Percentiles rank a stretch among this genome's conserved stretches.
These are phyloP conservation scores for Artomyces pyxidatus DNA, from an alignment of 768 basidiomycete species.

Conservation along the genomic window DNA sequence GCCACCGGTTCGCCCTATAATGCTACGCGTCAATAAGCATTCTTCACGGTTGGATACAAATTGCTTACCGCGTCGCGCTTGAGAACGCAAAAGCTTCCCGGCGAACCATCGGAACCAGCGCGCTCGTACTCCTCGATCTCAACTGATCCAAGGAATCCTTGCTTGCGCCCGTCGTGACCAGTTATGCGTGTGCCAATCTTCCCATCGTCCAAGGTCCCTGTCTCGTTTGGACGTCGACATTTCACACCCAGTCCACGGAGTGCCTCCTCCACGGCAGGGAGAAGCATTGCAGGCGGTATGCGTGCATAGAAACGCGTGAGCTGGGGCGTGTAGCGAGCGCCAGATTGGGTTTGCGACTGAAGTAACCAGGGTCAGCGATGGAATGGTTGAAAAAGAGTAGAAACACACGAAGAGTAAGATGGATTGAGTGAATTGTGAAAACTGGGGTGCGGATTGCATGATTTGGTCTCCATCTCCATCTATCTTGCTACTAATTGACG, in stretches of 20 bases:
- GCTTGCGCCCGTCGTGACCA: conserved; percentile 55
- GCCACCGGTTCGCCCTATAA: conserved; percentile 71
- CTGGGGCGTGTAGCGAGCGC: conserved; percentile 62
- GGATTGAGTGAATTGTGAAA: conserved; percentile 72
- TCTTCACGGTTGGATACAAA: neutral
- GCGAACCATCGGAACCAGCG: too few relatives aligned
- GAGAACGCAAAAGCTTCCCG: conserved; percentile 66
- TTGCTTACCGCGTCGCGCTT: conserved; percentile 52
- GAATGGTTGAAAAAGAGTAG: neutral
- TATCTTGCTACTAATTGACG: too few relatives aligned
- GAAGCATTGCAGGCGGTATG: conserved; percentile 43
- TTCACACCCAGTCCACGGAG: conserved; percentile 42
- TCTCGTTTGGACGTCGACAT: conserved; percentile 33
- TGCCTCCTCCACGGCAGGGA: conserved; percentile 45
- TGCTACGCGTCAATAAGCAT: too few relatives aligned
- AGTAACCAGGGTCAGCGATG: neutral
- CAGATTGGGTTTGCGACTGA: conserved; percentile 78
- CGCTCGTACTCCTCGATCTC: conserved; percentile 62
- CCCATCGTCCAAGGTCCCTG: neutral
- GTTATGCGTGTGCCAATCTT: conserved; percentile 45
- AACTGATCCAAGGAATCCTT: conserved; percentile 67
- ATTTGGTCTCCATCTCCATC: conserved; percentile 52
- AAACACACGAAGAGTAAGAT: conserved; percentile 75
- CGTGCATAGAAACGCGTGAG: conserved; percentile 77
- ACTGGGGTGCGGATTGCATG: conserved; percentile 48